These are phyloP conservation scores for Neurospora africana DNA, from an alignment of 495 filamentous ascomycete genomes.

Conservation along the genomic window DNA sequence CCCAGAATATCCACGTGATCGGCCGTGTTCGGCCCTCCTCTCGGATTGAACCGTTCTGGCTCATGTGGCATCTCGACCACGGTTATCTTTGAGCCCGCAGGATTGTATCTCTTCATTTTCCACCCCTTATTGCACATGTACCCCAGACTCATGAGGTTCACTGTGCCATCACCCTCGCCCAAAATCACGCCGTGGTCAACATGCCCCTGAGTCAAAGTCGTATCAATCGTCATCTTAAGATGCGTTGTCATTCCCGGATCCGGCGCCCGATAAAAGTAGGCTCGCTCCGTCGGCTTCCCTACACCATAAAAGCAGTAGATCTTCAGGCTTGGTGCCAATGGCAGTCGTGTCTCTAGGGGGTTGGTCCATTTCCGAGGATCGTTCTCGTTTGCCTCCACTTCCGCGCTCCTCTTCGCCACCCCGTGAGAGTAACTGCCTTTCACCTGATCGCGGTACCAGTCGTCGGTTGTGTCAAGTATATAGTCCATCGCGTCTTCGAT, in stretches of 20 bases:
- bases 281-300: slow-evolving; percentile 81
- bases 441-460: slow-evolving; percentile 74
- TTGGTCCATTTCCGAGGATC: slow-evolving; percentile 86
- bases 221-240: slow-evolving; percentile 88
- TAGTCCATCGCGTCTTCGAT: slow-evolving; percentile 66
- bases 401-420: slow-evolving; percentile 65
- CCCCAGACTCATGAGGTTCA: slow-evolving; percentile 74
- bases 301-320: slow-evolving; percentile 97
- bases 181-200: slow-evolving; percentile 82
- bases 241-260: slow-evolving; percentile 48
- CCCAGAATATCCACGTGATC: slow-evolving; percentile 97
- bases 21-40: slow-evolving; percentile 90
- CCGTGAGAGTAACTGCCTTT: slow-evolving; percentile 73
- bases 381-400: slow-evolving; percentile 80
- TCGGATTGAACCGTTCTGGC: slow-evolving; percentile 79
- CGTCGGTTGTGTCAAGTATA: slow-evolving; percentile 63
- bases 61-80: slow-evolving; percentile 95
- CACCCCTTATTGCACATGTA: slow-evolving; percentile 97
- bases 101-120: slow-evolving; percentile 89
- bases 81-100: slow-evolving; percentile 66
- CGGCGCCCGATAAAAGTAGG: slow-evolving; percentile 81
- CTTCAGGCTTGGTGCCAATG: slow-evolving; percentile 81
- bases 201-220: slow-evolving; percentile 51
- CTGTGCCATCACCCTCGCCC: slow-evolving; percentile 93
- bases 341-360: slow-evolving; percentile 81